Base-by-base conservation (phyloP, 2,329 filamentous ascomycete species). In the Xylariaceae sp. region DNA sequence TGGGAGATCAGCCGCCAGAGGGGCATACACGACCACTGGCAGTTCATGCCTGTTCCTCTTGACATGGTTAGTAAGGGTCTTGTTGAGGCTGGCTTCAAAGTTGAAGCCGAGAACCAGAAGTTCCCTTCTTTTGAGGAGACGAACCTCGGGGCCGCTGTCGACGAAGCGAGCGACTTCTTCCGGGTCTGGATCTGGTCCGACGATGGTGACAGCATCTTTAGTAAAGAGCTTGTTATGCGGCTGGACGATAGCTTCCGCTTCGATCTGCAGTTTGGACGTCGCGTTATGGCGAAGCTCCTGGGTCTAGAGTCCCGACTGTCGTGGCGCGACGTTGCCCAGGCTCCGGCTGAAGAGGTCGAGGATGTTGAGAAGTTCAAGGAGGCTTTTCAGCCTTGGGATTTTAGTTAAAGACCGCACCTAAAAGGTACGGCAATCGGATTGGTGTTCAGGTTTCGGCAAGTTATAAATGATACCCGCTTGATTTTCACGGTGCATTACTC, bases 21-120 rank as follows among this genome's bases (percentile, higher is more conserved):
- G 47, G 90, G 94, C 49, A 85, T 97, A 50, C 94, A 99, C 67
- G 80, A 87, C 1, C 93, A 97, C 66, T 97, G 92, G 94, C 95
- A 99, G 71, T 88, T 95, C 60, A 74, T 97, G 31, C 90, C 94
- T 1, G 76, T 95, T 1, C 82, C 88, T 0, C 75, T 80, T 0
- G 78, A 87, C 10, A 74, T 90, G 42, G 80, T 96, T 46, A 74
- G 73, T 17, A 83, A 84, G 43, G 88, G 89, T 0, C 76, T 96
- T 1, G 89, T 96, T 0, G 90, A 96, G 68, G 90, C 89, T 0
- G 93, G 87, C 0, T 97, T 99, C 73, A 86, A 87, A 48, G 89
- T 95, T 1, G 85, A 96, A 66, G 91, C 90, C 0, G 88, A 96
- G 67, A 95, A 96, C 60, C 66, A 76, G 43, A 69, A 75, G 50